phyloP scores from a whole-genome alignment of 2,329 filamentous ascomycete species.

The Didymella lethalis region DNA sequence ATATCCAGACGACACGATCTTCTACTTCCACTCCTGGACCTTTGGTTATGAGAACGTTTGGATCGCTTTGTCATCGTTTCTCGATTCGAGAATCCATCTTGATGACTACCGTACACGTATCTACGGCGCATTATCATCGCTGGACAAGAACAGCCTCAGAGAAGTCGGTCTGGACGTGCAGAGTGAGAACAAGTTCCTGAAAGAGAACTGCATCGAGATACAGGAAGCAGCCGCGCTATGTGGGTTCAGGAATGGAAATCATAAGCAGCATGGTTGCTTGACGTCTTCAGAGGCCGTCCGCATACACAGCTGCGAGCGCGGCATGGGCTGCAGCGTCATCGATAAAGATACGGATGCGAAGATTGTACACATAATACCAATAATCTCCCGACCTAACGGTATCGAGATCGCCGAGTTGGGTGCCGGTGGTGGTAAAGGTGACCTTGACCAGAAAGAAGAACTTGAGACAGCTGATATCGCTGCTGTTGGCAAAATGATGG shows the following conservation, averaged over 20 bases:
- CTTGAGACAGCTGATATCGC: slow-evolving; percentile 64
- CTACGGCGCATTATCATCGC: slow-evolving; percentile 66
- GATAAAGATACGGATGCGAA: slow-evolving; percentile 55
- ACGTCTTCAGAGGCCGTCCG: slow-evolving; percentile 69
- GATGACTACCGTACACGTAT: slow-evolving; percentile 80
- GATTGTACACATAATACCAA: slow-evolving; percentile 79
- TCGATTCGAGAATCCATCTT: slow-evolving; percentile 78
- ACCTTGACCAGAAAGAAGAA: slow-evolving; percentile 73
- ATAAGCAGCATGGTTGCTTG: slow-evolving; percentile 72
- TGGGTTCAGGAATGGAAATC: slow-evolving; percentile 79
- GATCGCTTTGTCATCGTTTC: slow-evolving; percentile 76
- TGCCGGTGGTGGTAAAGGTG: slow-evolving; percentile 79
- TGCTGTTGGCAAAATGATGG: slow-evolving; percentile 62
- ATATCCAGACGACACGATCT: slow-evolving; percentile 78
- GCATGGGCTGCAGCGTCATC: slow-evolving; percentile 65
- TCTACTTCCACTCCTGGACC: slow-evolving; percentile 89
- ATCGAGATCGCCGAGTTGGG: slow-evolving; percentile 75
- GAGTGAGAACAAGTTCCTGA: slow-evolving; percentile 32
- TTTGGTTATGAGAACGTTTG: slow-evolving; percentile 94
- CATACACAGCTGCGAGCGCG: slow-evolving; percentile 87
- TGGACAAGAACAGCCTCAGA: slow-evolving; percentile 32
- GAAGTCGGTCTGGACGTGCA: slow-evolving; percentile 51
- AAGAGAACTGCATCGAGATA: slow-evolving; percentile 51
- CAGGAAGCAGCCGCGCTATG: slow-evolving; percentile 71
- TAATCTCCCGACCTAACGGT: slow-evolving; percentile 73